phyloP scores from a whole-genome alignment of 352 stramenopile genomes.

The Pythium monospermum region DNA sequence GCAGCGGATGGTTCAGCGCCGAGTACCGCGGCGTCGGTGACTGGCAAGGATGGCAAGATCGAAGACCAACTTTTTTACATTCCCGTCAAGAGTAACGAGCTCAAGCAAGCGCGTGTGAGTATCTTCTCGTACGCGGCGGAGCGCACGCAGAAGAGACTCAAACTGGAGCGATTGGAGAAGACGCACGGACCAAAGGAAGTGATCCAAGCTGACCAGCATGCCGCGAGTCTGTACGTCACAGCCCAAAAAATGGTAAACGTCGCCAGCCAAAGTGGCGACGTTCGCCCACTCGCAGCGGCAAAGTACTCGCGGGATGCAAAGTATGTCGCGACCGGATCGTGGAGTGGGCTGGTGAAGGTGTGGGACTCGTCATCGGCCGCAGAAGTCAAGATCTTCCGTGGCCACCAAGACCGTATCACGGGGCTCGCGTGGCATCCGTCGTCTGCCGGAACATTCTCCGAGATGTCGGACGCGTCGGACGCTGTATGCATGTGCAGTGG shows the following conservation, averaged over 20 bases:
- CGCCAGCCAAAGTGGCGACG: constrained; percentile 94
- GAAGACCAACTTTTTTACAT: constrained; percentile 87
- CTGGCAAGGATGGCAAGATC: constrained; percentile 18
- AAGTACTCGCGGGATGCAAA: constrained; percentile 55
- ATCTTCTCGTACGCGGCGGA: constrained; percentile 82
- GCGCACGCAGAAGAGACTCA: constrained; percentile 51
- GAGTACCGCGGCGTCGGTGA: constrained; percentile 48
- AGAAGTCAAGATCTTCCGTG: constrained; percentile 72
- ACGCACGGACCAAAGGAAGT: constrained; percentile 31
- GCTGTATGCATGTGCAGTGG: constrained; percentile 68
- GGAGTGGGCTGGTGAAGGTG: constrained; percentile 92
- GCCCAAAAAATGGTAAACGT: constrained; percentile 77
- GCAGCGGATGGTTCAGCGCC: constrained; percentile 38
- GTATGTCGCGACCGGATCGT: constrained; percentile 88
- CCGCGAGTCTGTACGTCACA: constrained; percentile 76
- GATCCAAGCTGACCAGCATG: constrained; percentile 57
- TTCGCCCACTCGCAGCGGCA: constrained; percentile 82
- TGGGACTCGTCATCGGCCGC: constrained; percentile 83
- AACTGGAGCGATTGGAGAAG: constrained; percentile 43
- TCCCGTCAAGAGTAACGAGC: constrained; percentile 57
- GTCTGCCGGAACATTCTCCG: constrained; percentile 29
- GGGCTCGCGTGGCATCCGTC: constrained; percentile 81
- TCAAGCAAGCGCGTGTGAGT: constrained; percentile 78
- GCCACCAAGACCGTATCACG: constrained; percentile 86
- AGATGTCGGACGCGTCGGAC: constrained; percentile 58